A percentile compares a stretch with the other conserved stretches of the same genome.
Evolutionary conservation across 208 protist genomes (phyloP).

Genomic region (Jaenimonas drosophilae): DNA sequence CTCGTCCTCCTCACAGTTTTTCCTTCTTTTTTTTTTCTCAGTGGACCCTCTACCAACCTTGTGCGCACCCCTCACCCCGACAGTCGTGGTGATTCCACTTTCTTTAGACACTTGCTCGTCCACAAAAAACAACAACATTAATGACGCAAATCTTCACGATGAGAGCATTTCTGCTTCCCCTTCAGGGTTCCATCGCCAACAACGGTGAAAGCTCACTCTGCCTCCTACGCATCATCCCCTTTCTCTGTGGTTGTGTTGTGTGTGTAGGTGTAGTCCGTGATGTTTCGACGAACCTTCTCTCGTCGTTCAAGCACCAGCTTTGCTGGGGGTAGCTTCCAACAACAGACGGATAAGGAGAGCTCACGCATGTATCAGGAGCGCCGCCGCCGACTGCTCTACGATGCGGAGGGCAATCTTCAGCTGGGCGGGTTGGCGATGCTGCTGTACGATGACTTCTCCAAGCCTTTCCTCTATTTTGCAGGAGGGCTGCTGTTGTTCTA

Average conservation of each 20-base stretch:
- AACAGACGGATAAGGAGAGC: slow-evolving; percentile 43
- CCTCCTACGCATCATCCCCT: too few relatives aligned
- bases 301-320: slow-evolving; percentile 17
- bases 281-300: slow-evolving; percentile 31
- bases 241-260: too few relatives aligned
- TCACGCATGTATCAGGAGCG: slow-evolving; percentile 48
- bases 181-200: too few relatives aligned
- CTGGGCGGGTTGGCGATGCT: slow-evolving; percentile 24
- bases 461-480: slow-evolving; percentile 18
- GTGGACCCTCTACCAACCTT: neutral
- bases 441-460: slow-evolving; percentile 53
- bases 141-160: too few relatives aligned
- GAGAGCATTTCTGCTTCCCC: too few relatives aligned
- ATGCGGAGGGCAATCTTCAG: slow-evolving; percentile 39
- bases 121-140: too few relatives aligned
- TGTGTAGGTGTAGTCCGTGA: slow-evolving; percentile 6
- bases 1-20: neutral
- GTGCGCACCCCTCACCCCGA: too few relatives aligned
- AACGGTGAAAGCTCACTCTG: too few relatives aligned
- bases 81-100: too few relatives aligned
- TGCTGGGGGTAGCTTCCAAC: slow-evolving; percentile 15
- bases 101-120: too few relatives aligned
- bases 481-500: slow-evolving; percentile 17
- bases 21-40: neutral
- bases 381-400: slow-evolving; percentile 43